Percentiles rank a stretch among this genome's conserved stretches.
phyloP scores from a whole-genome alignment of 23 red algal genomes.

The Pyropia yezoensis region DNA sequence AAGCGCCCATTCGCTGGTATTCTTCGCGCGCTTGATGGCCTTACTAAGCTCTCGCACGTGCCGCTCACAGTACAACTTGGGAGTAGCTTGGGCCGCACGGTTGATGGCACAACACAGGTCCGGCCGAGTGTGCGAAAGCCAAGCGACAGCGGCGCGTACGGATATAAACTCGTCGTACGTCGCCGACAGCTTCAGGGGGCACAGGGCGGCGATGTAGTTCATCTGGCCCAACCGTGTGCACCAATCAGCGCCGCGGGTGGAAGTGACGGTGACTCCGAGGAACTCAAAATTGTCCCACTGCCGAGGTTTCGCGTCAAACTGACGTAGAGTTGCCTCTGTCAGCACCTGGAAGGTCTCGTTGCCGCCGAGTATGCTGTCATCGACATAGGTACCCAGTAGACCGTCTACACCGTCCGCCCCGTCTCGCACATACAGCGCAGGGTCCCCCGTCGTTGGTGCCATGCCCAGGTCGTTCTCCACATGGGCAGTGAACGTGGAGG shows the following conservation, averaged over 20 bases:
- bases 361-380: too few relatives aligned
- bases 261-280: neutral
- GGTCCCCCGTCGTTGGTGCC: constrained; percentile 3
- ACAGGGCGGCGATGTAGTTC: neutral
- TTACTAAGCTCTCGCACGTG: constrained; percentile 6
- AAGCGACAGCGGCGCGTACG: too few relatives aligned
- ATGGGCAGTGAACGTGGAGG: too few relatives aligned
- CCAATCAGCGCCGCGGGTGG: neutral
- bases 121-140: too few relatives aligned
- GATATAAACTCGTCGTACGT: too few relatives aligned
- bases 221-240: too few relatives aligned
- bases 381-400: constrained; percentile 1
- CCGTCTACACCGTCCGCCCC: neutral
- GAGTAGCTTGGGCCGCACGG: too few relatives aligned
- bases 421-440: constrained; percentile 4
- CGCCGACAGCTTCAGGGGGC: neutral
- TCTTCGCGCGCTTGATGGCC: constrained; percentile 10
- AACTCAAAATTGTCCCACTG: constrained; percentile 18
- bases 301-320: too few relatives aligned
- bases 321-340: too few relatives aligned
- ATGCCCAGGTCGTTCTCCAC: too few relatives aligned
- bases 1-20: neutral
- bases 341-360: too few relatives aligned
- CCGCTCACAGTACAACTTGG: neutral
- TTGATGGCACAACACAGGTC: too few relatives aligned